Percentiles rank a stretch among this genome's conserved stretches.
Conservation (phyloP, 176 grass and related monocot genomes). For the Zea mays region DNA sequence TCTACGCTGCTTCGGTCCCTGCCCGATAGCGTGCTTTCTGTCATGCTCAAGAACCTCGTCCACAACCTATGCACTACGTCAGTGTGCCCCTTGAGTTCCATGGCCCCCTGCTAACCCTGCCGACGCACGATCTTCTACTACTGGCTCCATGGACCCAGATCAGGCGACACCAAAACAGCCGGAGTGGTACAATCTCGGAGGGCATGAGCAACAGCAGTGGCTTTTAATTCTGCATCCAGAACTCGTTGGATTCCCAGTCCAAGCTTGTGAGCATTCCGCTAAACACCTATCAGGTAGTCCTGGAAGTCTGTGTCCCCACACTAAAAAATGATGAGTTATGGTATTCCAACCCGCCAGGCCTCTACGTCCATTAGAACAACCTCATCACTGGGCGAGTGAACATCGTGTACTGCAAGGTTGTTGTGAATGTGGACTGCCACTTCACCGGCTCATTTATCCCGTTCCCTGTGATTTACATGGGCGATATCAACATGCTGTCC, state of each 20-base stretch:
- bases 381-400: slow-evolving; percentile 69
- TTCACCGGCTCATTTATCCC: slow-evolving; percentile 73
- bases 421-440: slow-evolving; percentile 49
- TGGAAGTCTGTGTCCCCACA: slow-evolving; percentile 79
- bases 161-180: background rate
- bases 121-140: background rate
- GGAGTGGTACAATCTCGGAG: slow-evolving; percentile 47
- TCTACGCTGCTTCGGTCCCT: slow-evolving; percentile 52
- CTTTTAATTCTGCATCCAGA: slow-evolving; percentile 81
- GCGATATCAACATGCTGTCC: slow-evolving; percentile 82
- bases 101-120: slow-evolving; percentile 16
- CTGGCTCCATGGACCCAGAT: background rate
- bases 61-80: slow-evolving; percentile 66
- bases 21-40: slow-evolving; percentile 41
- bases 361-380: slow-evolving; percentile 73
- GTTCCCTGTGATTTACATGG: slow-evolving; percentile 79
- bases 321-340: slow-evolving; percentile 73
- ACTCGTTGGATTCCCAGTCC: slow-evolving; percentile 44
- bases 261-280: slow-evolving; percentile 45
- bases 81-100: slow-evolving; percentile 72
- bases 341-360: slow-evolving; percentile 82
- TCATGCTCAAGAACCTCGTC: slow-evolving; percentile 97
- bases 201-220: slow-evolving; percentile 22
- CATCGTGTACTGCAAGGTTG: slow-evolving; percentile 66
- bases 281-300: slow-evolving; percentile 63